phyloP scores from a whole-genome alignment of 306 rosid species.

The Quercus ilex region DNA sequence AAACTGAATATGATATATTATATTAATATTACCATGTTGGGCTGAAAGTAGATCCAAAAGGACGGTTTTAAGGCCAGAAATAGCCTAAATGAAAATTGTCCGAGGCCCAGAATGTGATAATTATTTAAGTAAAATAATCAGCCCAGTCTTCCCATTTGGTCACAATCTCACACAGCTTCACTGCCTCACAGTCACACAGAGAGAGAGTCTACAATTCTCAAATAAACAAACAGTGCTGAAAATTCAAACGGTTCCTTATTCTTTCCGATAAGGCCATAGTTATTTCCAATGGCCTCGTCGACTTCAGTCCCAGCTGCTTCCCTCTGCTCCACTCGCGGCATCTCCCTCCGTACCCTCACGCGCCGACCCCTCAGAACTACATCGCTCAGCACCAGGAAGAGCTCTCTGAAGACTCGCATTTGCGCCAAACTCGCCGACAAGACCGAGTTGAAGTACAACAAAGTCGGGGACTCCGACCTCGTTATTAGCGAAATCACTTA shows the following conservation, averaged over 20 bases:
- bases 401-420: slow-evolving; percentile 14
- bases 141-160: too few relatives aligned
- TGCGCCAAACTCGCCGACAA: slow-evolving; percentile 30
- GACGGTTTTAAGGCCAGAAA: too few relatives aligned
- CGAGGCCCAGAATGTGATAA: too few relatives aligned
- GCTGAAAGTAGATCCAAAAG: too few relatives aligned
- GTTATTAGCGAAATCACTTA: slow-evolving; percentile 72
- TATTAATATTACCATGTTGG: too few relatives aligned
- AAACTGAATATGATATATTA: too few relatives aligned
- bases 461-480: slow-evolving; percentile 87
- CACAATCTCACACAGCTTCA: too few relatives aligned
- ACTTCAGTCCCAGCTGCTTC: slow-evolving; percentile 16
- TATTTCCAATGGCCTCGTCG: slow-evolving; percentile 30
- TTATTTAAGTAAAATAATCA: too few relatives aligned
- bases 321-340: slow-evolving; percentile 4
- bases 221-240: too few relatives aligned
- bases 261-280: slow-evolving; percentile 18
- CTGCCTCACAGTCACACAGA: too few relatives aligned
- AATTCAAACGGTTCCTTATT: background rate
- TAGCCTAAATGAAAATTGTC: too few relatives aligned
- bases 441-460: slow-evolving; percentile 50
- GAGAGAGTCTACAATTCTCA: too few relatives aligned
- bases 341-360: background rate
- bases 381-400: slow-evolving; percentile 5
- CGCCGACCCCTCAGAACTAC: background rate